Base-by-base conservation (phyloP, 495 filamentous ascomycete genomes). In the Trichoderma erinaceum region DNA sequence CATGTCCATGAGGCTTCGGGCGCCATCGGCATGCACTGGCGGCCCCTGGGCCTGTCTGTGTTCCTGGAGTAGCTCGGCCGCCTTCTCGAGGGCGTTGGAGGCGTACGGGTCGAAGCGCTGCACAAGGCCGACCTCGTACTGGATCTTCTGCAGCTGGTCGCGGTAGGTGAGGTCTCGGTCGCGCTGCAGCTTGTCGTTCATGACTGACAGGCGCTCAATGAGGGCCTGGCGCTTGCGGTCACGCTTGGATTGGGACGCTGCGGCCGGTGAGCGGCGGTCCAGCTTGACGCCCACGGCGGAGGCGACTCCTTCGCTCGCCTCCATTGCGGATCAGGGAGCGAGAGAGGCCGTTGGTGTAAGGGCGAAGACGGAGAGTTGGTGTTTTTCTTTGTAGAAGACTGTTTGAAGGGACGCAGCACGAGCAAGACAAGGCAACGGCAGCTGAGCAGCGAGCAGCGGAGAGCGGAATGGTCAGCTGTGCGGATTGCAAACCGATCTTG, bases 51-150 rank as follows among this genome's bases (percentile, higher is more conserved):
- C 85, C 73, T 91, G 78, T 18, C 83, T 78, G 41, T 86, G 83
- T 68, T 91, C 85, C 27, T 90, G 89, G 35, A 70, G 75, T 8
- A 58, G 86, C 84, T 48, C 67, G 7, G 86, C 84, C 29, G 86
- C 84, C 70, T 91, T 88, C 25, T 92, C 87, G 7, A 97, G 81
- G 29, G 91, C 87, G 25, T 85, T 83, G 64, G 89, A 83, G 16
- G 83, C 79, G 70, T 95, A 96, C 0, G 90, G 90, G 71, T 96
- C 87, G 56, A 94, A 89, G 71, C 88, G 86, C 71, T 90, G 87
- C 73, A 98, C 90, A 11, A 97, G 85, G 65, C 86, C 90, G 75
- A 96, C 92, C 74, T 98, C 96, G 68, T 89, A 88, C 76, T 97
- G 94, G 4, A 97, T 84, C 63, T 89, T 89, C 68, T 92, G 88